phyloP scores from a whole-genome alignment of 169 alveolate genomes.

The Plasmodium billcollinsi region DNA sequence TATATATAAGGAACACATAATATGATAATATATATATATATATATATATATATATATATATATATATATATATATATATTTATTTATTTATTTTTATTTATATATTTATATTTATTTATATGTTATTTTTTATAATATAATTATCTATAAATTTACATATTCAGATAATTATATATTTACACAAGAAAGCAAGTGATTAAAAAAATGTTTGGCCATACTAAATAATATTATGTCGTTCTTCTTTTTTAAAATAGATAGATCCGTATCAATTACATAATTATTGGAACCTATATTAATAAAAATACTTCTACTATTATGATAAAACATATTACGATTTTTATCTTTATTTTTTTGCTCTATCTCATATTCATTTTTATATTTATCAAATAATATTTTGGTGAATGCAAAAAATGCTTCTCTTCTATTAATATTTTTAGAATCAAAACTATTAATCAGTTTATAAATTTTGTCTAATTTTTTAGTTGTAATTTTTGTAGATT shows the following conservation, averaged over 20 bases:
- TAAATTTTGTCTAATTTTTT: constrained; percentile 28
- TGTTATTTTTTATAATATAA: no score
- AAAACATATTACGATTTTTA: constrained; percentile 3
- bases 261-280: constrained; percentile 12
- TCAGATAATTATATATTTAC: constrained; percentile 15
- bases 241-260: constrained; percentile 3
- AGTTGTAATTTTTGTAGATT: constrained; percentile 36
- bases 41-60: neutral
- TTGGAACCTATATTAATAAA: constrained; percentile 41
- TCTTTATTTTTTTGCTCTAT: constrained; percentile 2
- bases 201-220: constrained; percentile 28
- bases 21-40: neutral
- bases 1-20: no score
- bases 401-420: constrained; percentile 4
- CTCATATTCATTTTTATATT: constrained; percentile 12
- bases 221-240: constrained; percentile 24
- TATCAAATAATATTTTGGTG: neutral
- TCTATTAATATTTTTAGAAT: constrained; percentile 6
- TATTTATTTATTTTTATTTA: neutral
- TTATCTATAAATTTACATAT: neutral
- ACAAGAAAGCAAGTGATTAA: constrained; percentile 47
- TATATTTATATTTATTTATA: neutral
- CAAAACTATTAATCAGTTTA: constrained; percentile 2
- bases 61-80: neutral
- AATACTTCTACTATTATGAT: constrained; percentile 22